Base-by-base conservation (phyloP, 352 stramenopile genomes). In the Lagenidium giganteum region DNA sequence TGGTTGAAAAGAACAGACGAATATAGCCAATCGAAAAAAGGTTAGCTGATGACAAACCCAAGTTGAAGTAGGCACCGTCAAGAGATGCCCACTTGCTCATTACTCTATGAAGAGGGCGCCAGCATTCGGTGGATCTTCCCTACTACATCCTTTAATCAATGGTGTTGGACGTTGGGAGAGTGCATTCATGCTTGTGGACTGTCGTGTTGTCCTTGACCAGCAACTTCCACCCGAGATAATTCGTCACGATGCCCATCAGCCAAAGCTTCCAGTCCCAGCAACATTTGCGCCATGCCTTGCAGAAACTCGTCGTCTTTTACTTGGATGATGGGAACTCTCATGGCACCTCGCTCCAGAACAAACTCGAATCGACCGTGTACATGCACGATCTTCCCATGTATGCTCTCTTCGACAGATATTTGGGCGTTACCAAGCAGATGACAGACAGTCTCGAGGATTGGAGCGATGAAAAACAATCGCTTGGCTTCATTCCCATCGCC, bases 191-290 rank as follows among this genome's bases (percentile, higher is more conserved):
- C n/a, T n/a, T 14, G 44, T 23, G 51, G 25, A 60, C 42, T 23
- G 1, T 46, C 33, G 47, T 30, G 33, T 57, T 42, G 8, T 47
- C 39, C 37, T 36, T 47, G 27, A 61, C 47, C 29, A 61, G 51
- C 9, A 42, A 32, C 28, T 32, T 22, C 47, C 47, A 57, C 12
- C 41, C 25, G 18, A 44, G 31, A 51, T 36, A 61, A 28, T 50
- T 57, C 28, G 52, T 57, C 28, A 32, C 47, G 51, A 61, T 61
- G 33, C 53, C 46, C 52, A 25, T 51, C 52, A 45, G 17, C 26
- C 38, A 56, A 32, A 21, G 46, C 46, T 46, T 61, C 52, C 3
- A 56, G 27, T 24, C 46, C 46, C 13, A 21, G 22, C 20, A 55
- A 24, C 14, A 36, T 52, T 34, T 39, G 26, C 36, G 23, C 38